Evolutionary conservation across 345 rosid genomes (phyloP).

Genomic region (Hypericum perforatum): DNA sequence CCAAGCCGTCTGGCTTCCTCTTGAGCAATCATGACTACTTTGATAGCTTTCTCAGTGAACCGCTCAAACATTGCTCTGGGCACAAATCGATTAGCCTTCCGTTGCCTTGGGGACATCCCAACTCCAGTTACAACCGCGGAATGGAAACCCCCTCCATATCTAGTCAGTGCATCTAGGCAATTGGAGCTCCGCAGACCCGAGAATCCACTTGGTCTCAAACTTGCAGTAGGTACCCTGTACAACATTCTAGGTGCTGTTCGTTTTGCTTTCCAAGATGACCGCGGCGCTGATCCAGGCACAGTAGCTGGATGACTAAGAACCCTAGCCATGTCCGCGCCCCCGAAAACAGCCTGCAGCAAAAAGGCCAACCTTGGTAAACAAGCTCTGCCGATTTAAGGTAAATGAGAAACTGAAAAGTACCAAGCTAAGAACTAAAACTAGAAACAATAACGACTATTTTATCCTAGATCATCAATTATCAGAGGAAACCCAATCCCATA

Average conservation of each 20-base stretch:
- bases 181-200: conserved; percentile 49
- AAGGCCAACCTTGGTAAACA: conserved; percentile 7
- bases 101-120: conserved; percentile 30
- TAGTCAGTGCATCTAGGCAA: conserved; percentile 31
- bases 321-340: conserved; percentile 43
- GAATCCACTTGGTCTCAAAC: conserved; percentile 37
- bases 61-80: conserved; percentile 88
- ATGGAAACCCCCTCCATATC: conserved; percentile 34
- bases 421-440: not conserved
- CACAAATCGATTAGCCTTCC: conserved; percentile 37
- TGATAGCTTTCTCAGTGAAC: conserved; percentile 86
- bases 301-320: conserved; percentile 46
- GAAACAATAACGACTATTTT: too few species aligned
- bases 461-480: too few species aligned
- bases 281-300: conserved; percentile 30
- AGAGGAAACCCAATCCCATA: too few species aligned
- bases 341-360: conserved; percentile 32
- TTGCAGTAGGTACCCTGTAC: conserved; percentile 24
- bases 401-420: not conserved
- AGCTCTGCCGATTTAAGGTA: not conserved
- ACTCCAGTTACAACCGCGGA: conserved; percentile 25
- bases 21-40: conserved; percentile 92
- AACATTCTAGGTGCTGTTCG: conserved; percentile 34
- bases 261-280: conserved; percentile 36
- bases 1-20: conserved; percentile 96